These are phyloP conservation scores for Arthrobotrys entomopaga DNA, from an alignment of 2,329 filamentous ascomycete genomes.

Conservation along the genomic window DNA sequence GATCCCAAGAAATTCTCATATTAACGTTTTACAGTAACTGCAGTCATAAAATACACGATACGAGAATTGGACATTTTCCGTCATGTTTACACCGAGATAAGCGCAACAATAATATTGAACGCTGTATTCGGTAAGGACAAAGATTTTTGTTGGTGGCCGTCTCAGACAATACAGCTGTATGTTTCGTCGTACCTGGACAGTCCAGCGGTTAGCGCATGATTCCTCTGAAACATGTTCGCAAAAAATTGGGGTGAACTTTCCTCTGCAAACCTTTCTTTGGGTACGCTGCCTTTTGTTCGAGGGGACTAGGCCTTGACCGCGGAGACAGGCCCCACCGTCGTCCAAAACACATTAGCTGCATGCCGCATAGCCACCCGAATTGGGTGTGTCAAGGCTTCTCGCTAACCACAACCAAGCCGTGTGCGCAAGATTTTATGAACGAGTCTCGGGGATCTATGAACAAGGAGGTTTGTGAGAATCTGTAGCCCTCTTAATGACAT, in stretches of 20 bases:
- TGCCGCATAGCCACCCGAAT: background rate
- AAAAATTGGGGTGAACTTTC: too few relatives aligned
- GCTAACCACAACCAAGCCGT: too few relatives aligned
- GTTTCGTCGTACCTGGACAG: too few relatives aligned
- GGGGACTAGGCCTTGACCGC: background rate
- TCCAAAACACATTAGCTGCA: slow-evolving; percentile 4
- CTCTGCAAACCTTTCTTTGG: too few relatives aligned
- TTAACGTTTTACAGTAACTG: background rate
- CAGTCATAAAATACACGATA: background rate
- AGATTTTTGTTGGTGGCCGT: background rate
- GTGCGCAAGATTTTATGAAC: too few relatives aligned
- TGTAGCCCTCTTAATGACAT: background rate
- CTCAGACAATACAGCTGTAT: background rate
- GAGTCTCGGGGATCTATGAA: too few relatives aligned
- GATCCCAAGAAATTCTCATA: background rate
- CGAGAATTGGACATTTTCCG: too few relatives aligned
- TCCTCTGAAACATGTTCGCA: background rate
- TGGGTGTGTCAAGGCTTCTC: too few relatives aligned
- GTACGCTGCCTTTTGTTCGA: background rate
- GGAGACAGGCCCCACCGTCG: background rate
- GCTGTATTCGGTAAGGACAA: background rate
- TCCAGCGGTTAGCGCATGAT: background rate
- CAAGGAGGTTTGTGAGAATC: background rate
- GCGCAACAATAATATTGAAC: background rate
- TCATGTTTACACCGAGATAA: background rate